Conservation (phyloP, 331 rosid genomes). For the Dryas integrifolia region DNA sequence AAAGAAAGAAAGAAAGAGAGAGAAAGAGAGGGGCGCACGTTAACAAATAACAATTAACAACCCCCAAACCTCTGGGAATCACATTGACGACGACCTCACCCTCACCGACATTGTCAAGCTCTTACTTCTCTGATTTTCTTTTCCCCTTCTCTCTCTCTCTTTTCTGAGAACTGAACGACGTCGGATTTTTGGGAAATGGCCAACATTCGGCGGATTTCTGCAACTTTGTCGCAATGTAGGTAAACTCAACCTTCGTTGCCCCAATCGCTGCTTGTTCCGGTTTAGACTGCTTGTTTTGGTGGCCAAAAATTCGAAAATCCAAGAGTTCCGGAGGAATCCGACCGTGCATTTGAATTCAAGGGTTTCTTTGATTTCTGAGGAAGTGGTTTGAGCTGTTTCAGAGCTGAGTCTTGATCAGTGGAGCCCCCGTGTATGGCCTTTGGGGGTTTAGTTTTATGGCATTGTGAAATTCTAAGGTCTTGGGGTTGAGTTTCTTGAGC, state of each 20-base stretch:
- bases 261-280: constrained; percentile 16
- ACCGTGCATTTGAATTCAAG: constrained; percentile 37
- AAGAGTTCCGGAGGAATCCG: constrained; percentile 30
- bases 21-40: constrained; percentile 38
- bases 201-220: constrained; percentile 20
- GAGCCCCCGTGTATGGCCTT: constrained; percentile 18
- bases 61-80: constrained; percentile 22
- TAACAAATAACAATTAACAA: not conserved
- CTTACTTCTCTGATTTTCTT: constrained; percentile 5
- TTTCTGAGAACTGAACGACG: constrained; percentile 26
- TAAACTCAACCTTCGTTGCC: constrained; percentile 18
- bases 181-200: constrained; percentile 24
- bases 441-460: constrained; percentile 16
- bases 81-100: constrained; percentile 18
- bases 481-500: constrained; percentile 32
- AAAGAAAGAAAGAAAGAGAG: not conserved
- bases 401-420: constrained; percentile 41
- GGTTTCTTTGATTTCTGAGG: constrained; percentile 38
- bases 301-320: constrained; percentile 22
- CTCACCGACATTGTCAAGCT: constrained; percentile 26
- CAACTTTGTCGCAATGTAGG: constrained; percentile 38
- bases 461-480: constrained; percentile 16
- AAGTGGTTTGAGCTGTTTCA: constrained; percentile 31
- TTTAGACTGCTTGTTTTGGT: not conserved
- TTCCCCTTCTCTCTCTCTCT: not conserved